A percentile compares a stretch with the other conserved stretches of the same genome.
These are phyloP conservation scores for Kingdonia uniflora DNA, from an alignment of 164 flowering plant genomes.

Conservation along the genomic window DNA sequence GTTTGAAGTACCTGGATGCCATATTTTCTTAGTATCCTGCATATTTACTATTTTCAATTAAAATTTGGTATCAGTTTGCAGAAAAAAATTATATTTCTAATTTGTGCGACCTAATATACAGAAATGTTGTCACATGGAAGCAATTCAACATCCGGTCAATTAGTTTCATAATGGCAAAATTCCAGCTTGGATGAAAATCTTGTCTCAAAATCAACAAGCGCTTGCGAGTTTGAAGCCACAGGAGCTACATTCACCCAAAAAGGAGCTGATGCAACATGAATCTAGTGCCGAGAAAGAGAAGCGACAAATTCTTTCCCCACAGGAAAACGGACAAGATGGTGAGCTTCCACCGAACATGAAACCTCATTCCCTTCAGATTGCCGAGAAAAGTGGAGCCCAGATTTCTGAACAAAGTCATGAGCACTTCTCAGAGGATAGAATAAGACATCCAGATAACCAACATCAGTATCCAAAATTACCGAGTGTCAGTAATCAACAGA, in stretches of 20 bases:
- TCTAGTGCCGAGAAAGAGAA: slow-evolving; percentile 31
- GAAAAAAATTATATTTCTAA: neutral
- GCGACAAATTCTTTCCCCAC: slow-evolving; percentile 20
- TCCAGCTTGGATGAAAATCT: slow-evolving; percentile 34
- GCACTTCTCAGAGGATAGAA: slow-evolving; percentile 24
- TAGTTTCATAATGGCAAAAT: slow-evolving; percentile 43
- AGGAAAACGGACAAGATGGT: slow-evolving; percentile 26
- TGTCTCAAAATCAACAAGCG: slow-evolving; percentile 27
- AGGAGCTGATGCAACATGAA: slow-evolving; percentile 23
- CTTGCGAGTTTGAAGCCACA: slow-evolving; percentile 22
- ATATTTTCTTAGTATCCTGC: too few relatives aligned
- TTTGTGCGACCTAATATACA: slow-evolving; percentile 4
- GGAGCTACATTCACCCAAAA: slow-evolving; percentile 26
- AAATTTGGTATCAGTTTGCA: too few relatives aligned
- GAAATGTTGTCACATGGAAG: slow-evolving; percentile 43
- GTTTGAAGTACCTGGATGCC: too few relatives aligned
- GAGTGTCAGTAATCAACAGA: slow-evolving; percentile 38
- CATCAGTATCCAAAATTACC: slow-evolving; percentile 33
- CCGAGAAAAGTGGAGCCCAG: slow-evolving; percentile 28
- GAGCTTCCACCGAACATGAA: slow-evolving; percentile 20
- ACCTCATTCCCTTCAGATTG: slow-evolving; percentile 21
- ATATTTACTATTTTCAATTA: too few relatives aligned
- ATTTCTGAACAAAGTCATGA: slow-evolving; percentile 28
- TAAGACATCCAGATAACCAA: slow-evolving; percentile 27
- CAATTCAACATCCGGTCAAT: slow-evolving; percentile 31